Evolutionary conservation across 2,329 filamentous ascomycete species (phyloP).

Genomic region (Alternaria panax): DNA sequence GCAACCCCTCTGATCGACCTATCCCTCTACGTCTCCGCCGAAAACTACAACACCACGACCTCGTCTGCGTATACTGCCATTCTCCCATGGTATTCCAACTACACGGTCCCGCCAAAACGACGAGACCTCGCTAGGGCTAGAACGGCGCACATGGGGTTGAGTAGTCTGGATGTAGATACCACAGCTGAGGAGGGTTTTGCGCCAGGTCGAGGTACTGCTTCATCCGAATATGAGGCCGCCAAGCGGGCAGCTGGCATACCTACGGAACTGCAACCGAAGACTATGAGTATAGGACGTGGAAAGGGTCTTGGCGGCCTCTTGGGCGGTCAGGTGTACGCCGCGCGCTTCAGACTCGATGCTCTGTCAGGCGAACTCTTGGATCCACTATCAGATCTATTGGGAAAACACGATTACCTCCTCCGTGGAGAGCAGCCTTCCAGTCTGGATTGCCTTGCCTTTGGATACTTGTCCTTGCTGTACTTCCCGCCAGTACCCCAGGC

Average conservation of each 20-base stretch:
- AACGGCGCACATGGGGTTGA: constrained; percentile 63
- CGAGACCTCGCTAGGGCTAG: constrained; percentile 73
- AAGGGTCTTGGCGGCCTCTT: constrained; percentile 69
- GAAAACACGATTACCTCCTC: constrained; percentile 64
- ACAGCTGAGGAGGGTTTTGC: constrained; percentile 45
- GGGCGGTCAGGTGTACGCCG: constrained; percentile 71
- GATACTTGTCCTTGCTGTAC: constrained; percentile 78
- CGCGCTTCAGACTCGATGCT: constrained; percentile 77
- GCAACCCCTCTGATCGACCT: constrained; percentile 83
- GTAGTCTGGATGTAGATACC: constrained; percentile 55
- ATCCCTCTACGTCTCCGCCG: constrained; percentile 86
- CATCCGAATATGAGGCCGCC: constrained; percentile 47
- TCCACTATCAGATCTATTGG: constrained; percentile 71
- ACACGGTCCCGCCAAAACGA: constrained; percentile 78
- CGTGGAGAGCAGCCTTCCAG: constrained; percentile 62
- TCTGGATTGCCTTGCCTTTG: constrained; percentile 81
- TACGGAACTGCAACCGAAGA: constrained; percentile 40
- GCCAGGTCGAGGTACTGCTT: constrained; percentile 41
- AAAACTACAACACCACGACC: constrained; percentile 82
- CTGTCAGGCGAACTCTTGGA: constrained; percentile 73
- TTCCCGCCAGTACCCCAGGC: constrained; percentile 66
- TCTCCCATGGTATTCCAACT: constrained; percentile 86
- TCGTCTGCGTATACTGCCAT: constrained; percentile 81
- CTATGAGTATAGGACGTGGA: constrained; percentile 62
- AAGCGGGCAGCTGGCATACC: constrained; percentile 49